Conservation (phyloP, 176 grass and related monocot species). For the Themeda triandra region DNA sequence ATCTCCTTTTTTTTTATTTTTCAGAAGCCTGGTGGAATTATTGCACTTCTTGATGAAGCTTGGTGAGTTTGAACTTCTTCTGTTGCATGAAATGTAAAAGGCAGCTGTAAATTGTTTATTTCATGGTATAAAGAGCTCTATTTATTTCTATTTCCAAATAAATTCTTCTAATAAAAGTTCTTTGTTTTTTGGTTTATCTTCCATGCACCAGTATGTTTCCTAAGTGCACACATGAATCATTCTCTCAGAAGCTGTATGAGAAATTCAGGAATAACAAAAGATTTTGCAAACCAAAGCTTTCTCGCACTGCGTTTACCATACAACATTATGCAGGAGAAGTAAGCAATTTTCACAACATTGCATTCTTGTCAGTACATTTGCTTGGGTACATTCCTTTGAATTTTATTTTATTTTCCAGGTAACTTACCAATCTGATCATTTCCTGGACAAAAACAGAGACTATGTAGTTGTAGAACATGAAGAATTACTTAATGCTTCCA, state of each 20-base stretch:
- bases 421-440: slow-evolving; percentile 77
- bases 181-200: slow-evolving; percentile 22
- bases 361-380: slow-evolving; percentile 15
- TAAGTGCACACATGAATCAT: slow-evolving; percentile 80
- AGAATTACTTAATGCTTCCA: slow-evolving; percentile 81
- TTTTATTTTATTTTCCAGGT: slow-evolving; percentile 50
- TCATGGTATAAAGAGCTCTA: slow-evolving; percentile 14
- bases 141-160: slow-evolving; percentile 26
- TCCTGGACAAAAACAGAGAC: slow-evolving; percentile 95
- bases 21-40: slow-evolving; percentile 89
- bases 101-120: slow-evolving; percentile 19
- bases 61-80: slow-evolving; percentile 55
- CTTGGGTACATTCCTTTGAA: slow-evolving; percentile 23
- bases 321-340: slow-evolving; percentile 89
- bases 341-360: slow-evolving; percentile 35
- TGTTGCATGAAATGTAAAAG: slow-evolving; percentile 15
- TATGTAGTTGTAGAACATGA: slow-evolving; percentile 90
- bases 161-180: slow-evolving; percentile 12
- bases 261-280: slow-evolving; percentile 85
- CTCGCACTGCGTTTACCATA: slow-evolving; percentile 81
- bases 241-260: slow-evolving; percentile 65
- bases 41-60: slow-evolving; percentile 90
- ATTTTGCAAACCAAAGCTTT: slow-evolving; percentile 92
- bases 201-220: slow-evolving; percentile 74
- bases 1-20: slow-evolving; percentile 29